Evolutionary conservation across 164 flowering plant species (phyloP), one percentile per base, ranked within the genome.

Genomic region (Magnolia officinalis): DNA sequence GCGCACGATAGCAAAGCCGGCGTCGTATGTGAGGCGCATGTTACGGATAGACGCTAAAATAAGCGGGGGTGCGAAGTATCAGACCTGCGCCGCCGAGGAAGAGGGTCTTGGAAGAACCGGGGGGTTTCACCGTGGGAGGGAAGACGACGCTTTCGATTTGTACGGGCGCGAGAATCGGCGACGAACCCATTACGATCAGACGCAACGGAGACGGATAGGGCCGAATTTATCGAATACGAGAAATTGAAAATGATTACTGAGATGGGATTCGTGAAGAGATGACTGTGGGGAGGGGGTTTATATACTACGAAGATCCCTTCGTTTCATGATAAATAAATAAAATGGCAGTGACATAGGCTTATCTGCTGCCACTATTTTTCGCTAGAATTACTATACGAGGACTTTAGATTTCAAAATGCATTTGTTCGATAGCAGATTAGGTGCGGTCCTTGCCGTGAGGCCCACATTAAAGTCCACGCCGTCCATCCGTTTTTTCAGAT

Each of bases 41-140:
- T 26, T 14, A 23, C 9, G 20, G 59, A 49, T 18, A 2, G 23
- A 14, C 8, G 72, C 72, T 70, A 50, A 45, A 70, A 50, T 70
- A 45, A 70, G 21, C 18, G 26, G n/a, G 11, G 20, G 23, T 3
- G 65, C 23, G 67, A 0, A 52, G 74, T 23, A 6, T 51, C 20
- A 9, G 11, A 91, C 95, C 97, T 88, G 96, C 97, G 76, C 97
- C 99, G 52, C 87, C 96, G 78, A 95, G 98, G 85, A 93, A 92
- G 9, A 88, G 78, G 1, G 88, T 24, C 4, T 88, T 84, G 76
- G 80, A 29, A 49, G 95, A 85, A 63, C 89, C 91, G 1, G 91
- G 94, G 19, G 97, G 89, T 50, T 82, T 89, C 11, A 80, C 89
- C 45, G 83, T 6, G 7, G 92, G 74, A 21, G 93, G 87, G 76